Base-by-base conservation (phyloP, 371 early-diverging fungal species). In the Smittium culicis region DNA sequence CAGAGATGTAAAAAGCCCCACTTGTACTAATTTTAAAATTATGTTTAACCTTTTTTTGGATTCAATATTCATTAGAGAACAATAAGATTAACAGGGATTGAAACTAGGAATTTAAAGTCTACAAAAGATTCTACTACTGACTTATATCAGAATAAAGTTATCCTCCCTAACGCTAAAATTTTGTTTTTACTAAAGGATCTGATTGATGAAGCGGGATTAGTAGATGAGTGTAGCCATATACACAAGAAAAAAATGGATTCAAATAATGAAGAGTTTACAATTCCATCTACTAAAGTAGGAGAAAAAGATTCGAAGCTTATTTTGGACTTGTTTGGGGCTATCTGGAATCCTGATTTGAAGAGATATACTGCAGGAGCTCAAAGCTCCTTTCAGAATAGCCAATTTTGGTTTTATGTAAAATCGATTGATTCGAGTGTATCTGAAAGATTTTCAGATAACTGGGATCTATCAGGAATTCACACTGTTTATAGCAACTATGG, bases 91-190 rank as follows among this genome's bases (percentile, higher is more conserved):
- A 59, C 60, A 59, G 60, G 25, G 5, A 32, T 59, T 14, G 60
- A 59, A 32, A 14, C 60, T 25, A 59, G 30, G n/a, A 25, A 59
- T 11, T 11, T 29, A 25, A 59, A 16, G 16, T 11, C 5, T 29
- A 29, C 60, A 5, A 59, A 5, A 11, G 25, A 32, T 27, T 5
- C 5, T 14, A 25, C 5, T 11, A 32, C 30, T 32, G 28, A 59
- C 5, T 11, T 5, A 5, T 29, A 29, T 29, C 14, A 29, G 16
- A 32, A 59, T 59, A 63, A 63, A 35, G 17, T 31, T 24, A 63
- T 63, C n/a, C n/a, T 63, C 11, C 63, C 63, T 30, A 35, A 33
- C 24, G 63, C 63, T 17, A 63, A 63, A 35, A 27, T 59, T 11
- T 5, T 59, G 25, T 59, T 29, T 32, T 59, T 59, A 32, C 5